These are phyloP conservation scores for Termitomyces eurrhizus DNA, from an alignment of 768 basidiomycete genomes.

Conservation along the genomic window DNA sequence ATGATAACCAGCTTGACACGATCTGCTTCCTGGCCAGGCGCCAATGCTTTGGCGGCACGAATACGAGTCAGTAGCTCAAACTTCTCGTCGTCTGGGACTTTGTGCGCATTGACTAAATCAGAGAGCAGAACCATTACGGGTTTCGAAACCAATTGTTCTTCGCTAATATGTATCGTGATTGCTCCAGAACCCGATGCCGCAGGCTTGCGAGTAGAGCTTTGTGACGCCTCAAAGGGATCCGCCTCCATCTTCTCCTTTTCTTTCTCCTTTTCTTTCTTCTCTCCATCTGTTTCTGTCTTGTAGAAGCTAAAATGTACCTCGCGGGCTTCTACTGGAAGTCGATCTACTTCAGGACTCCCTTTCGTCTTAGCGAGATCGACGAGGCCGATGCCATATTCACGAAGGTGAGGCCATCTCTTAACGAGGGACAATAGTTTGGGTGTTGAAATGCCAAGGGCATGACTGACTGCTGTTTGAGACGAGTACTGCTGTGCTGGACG, in stretches of 20 bases:
- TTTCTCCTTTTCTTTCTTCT: slow-evolving; percentile 39
- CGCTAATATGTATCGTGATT: slow-evolving; percentile 58
- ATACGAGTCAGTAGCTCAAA: slow-evolving; percentile 88
- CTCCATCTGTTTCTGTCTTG: slow-evolving; percentile 41
- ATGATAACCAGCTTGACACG: slow-evolving; percentile 79
- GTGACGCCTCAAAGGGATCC: slow-evolving; percentile 37
- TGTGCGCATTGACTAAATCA: slow-evolving; percentile 62
- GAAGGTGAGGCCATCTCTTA: slow-evolving; percentile 78
- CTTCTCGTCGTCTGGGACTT: slow-evolving; percentile 76
- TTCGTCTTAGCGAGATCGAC: slow-evolving; percentile 64
- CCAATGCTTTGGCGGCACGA: slow-evolving; percentile 70
- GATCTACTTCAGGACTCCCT: slow-evolving; percentile 48
- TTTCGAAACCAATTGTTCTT: slow-evolving; percentile 55
- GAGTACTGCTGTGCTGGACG: slow-evolving; percentile 96
- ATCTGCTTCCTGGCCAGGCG: slow-evolving; percentile 50
- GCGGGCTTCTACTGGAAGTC: slow-evolving; percentile 67
- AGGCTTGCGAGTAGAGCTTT: slow-evolving; percentile 47
- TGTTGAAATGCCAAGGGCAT: slow-evolving; percentile 77
- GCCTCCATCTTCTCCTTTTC: slow-evolving; percentile 48
- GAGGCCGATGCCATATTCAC: slow-evolving; percentile 76
- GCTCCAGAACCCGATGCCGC: slow-evolving; percentile 42
- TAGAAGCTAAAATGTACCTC: slow-evolving; percentile 85
- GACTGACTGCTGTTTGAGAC: slow-evolving; percentile 77
- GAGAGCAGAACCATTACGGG: slow-evolving; percentile 74
- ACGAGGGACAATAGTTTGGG: slow-evolving; percentile 79